Evolutionary conservation across 163 green algal genomes (phyloP), one percentile per base, ranked within the genome.

Genomic region (Scenedesmus sp.): DNA sequence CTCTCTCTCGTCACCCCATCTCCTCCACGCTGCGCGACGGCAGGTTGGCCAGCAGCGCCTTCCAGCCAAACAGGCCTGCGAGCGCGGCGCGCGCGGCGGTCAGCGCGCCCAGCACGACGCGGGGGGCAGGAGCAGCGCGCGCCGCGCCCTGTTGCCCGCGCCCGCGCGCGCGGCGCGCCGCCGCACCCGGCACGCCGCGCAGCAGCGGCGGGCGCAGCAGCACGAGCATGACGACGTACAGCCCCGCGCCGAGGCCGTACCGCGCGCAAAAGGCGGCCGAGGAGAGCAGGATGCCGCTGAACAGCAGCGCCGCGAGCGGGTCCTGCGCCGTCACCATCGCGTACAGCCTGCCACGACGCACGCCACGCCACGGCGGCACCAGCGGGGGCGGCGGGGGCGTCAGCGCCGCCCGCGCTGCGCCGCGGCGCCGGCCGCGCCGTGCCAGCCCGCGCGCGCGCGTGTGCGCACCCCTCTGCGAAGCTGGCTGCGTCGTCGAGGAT

Each of bases 171-270:
- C n/a, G n/a, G n/a, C n/a, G n/a, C n/a, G n/a, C n/a, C n/a, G n/a
- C n/a, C n/a, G n/a, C n/a, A n/a, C n/a, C n/a, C n/a, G 75, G 75
- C 29, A 83, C 65, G 14, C 64, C 75, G 2, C 75, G 45, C 75
- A 83, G 28, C 42, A 70, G 17, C 18, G 75, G 75, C 44, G 75
- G 75, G 31, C 75, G 66, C 53, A 83, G 64, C 64, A 83, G 54
- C 36, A 77, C 50, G 18, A n/a, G 44, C 13, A 77, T 10, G 18
- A 71, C 29, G 36, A 82, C 53, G 24, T 28, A 76, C 51, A 70
- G 39, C 14, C 54, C 64, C 7, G 64, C 64, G 17, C 75, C 75
- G 20, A 83, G 28, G 22, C 75, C 75, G 36, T 64, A 63, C 9
- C 5, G 34, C 29, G n/a, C 62, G 31, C 29, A 56, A 33, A 83